These are phyloP conservation scores for Candida nitratophila DNA, from an alignment of 805 yeast species.

Conservation along the genomic window DNA sequence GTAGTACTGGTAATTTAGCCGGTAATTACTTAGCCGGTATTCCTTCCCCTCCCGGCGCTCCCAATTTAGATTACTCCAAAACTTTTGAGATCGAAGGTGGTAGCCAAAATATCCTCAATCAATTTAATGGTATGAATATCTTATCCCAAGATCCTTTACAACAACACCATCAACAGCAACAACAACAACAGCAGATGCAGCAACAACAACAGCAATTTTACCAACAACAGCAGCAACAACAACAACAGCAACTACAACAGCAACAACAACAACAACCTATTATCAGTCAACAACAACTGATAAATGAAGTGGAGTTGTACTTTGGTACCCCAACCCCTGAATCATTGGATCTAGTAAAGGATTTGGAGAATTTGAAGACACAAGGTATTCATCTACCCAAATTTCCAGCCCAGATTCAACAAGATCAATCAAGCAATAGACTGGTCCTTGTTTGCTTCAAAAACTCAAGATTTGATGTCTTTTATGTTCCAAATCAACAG, in stretches of 20 bases:
- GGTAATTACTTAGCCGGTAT: background rate
- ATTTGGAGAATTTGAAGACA: conserved; percentile 13
- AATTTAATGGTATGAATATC: conserved; percentile 10
- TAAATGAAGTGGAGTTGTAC: conserved; percentile 20
- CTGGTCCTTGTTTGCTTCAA: conserved; percentile 69
- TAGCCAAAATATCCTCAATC: conserved; percentile 5
- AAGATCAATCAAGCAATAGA: conserved; percentile 17
- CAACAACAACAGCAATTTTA: too few species aligned
- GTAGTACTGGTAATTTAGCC: too few species aligned
- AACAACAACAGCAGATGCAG: background rate
- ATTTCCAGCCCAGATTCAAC: conserved; percentile 24
- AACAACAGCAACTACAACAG: conserved; percentile 9
- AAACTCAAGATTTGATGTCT: conserved; percentile 73
- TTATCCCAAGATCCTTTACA: background rate
- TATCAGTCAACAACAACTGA: conserved; percentile 9
- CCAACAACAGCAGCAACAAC: background rate
- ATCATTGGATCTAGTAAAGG: conserved; percentile 17
- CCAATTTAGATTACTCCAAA: conserved; percentile 15
- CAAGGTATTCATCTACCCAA: conserved; percentile 18
- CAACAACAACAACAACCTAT: conserved; percentile 16
- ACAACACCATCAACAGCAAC: background rate
- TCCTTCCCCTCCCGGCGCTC: conserved; percentile 10
- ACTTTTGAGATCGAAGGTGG: conserved; percentile 12
- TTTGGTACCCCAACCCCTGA: conserved; percentile 20
- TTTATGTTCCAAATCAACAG: conserved; percentile 42